Base-by-base conservation (phyloP, 768 basidiomycete genomes). In the Phaeotremella fagi region DNA sequence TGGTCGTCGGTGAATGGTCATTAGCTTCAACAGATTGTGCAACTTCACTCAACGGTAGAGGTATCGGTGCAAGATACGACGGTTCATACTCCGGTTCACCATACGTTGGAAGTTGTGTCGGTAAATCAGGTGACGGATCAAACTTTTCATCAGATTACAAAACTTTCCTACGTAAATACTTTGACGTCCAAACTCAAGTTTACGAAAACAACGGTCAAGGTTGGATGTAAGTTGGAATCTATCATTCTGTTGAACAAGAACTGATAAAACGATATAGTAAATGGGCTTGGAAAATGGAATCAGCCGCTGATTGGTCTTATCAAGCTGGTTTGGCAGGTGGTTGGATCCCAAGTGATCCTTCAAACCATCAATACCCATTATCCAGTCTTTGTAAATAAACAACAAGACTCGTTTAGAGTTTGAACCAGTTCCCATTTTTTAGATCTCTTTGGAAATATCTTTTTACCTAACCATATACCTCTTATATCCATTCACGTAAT, bases 281-380 rank as follows among this genome's bases (percentile, higher is more conserved):
- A 55, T 76, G 74, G 75, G 64, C 68, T 1, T 72, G 70, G 70
- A 73, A 71, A 61, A 65, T 60, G 14, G 70, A 72, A 41, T 76
- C 76, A 56, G 85, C 87, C 2, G 86, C 88, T 57, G 91, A 94
- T 53, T 95, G 91, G 91, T 80, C 85, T 0, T 94, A 94, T 77
- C 81, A 86, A 59, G 83, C 85, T 41, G 89, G 89, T 35, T 77
- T 92, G 28, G 72, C 77, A 12, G 80, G 83, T 55, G 90, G 90
- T 20, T 91, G 87, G 88, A 91, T 94, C 68, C 90, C 90, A 7
- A 71, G 78, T 57, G 71, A 79, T 70, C 81, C 83, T 1, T 78
- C 79, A 7, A 33, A 79, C 33, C 71, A 77, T 47, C 63, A 76
- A 63, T 88, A 82, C 37, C 60, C 60, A 6, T 73, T 85, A 83